Conservation (phyloP, 208 protist genomes). For the Leptomonas seymouri region DNA sequence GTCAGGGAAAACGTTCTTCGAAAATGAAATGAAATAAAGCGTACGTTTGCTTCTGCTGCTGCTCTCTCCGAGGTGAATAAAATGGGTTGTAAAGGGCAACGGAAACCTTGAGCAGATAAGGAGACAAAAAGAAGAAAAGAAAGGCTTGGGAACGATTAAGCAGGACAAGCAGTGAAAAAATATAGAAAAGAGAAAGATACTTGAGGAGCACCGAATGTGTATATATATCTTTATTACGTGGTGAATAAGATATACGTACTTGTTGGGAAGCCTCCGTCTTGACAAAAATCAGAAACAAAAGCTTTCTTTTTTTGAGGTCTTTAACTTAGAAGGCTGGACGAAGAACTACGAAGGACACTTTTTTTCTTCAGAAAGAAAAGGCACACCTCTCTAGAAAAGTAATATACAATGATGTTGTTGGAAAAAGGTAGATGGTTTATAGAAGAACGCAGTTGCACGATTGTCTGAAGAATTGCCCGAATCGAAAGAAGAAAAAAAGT, state of each 20-base stretch:
- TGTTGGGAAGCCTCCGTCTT: not conserved
- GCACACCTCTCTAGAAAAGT: not conserved
- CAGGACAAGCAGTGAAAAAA: not conserved
- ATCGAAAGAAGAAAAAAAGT: constrained; percentile 8
- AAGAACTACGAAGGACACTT: not conserved
- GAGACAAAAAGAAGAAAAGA: constrained; percentile 9
- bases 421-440: not conserved
- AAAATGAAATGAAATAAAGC: not conserved
- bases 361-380: not conserved
- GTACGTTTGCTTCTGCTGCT: not conserved
- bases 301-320: not conserved
- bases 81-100: constrained; percentile 1
- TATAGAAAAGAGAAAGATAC: not conserved
- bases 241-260: not conserved
- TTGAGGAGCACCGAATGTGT: not conserved
- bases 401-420: not conserved
- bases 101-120: not conserved
- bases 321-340: not conserved
- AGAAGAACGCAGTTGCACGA: not conserved
- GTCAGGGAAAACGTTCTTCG: too few relatives aligned
- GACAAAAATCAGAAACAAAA: not conserved
- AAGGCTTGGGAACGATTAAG: not conserved
- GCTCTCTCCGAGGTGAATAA: constrained; percentile 1
- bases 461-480: not conserved
- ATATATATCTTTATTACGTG: not conserved